These are phyloP conservation scores for Collybia nuda DNA, from an alignment of 768 basidiomycete genomes.

Conservation along the genomic window DNA sequence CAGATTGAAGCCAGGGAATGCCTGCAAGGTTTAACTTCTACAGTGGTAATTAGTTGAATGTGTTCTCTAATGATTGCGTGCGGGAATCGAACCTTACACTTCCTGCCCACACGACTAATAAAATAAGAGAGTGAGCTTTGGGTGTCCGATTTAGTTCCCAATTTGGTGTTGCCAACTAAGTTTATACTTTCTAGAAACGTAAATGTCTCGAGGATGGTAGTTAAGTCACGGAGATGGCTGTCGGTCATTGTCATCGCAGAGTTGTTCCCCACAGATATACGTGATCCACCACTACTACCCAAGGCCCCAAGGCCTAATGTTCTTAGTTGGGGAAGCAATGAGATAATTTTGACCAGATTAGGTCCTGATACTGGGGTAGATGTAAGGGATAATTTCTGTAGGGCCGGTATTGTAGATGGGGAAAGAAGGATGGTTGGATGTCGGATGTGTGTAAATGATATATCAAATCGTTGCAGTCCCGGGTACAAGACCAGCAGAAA, in stretches of 20 bases:
- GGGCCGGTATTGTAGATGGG: slow-evolving; percentile 11
- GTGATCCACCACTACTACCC: slow-evolving; percentile 45
- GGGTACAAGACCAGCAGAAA: slow-evolving; percentile 46
- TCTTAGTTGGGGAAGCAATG: slow-evolving; percentile 38
- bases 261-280: slow-evolving; percentile 41
- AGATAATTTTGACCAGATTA: slow-evolving; percentile 41
- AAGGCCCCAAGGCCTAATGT: slow-evolving; percentile 60
- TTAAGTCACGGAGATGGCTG: slow-evolving; percentile 40
- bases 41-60: neutral
- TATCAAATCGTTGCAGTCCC: slow-evolving; percentile 52
- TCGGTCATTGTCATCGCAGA: slow-evolving; percentile 60
- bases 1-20: slow-evolving; percentile 48
- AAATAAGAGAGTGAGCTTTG: slow-evolving; percentile 42
- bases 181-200: slow-evolving; percentile 49
- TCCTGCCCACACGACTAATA: slow-evolving; percentile 52
- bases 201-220: slow-evolving; percentile 34
- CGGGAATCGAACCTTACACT: slow-evolving; percentile 48
- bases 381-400: slow-evolving; percentile 67
- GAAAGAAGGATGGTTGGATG: slow-evolving; percentile 27
- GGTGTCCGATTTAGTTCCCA: slow-evolving; percentile 39
- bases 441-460: slow-evolving; percentile 61
- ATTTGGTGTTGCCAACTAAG: slow-evolving; percentile 63
- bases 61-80: neutral
- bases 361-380: slow-evolving; percentile 44
- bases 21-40: slow-evolving; percentile 62